Evolutionary conservation across 441 rosid genomes (phyloP).

Genomic region (Arabidopsis hybrid): DNA sequence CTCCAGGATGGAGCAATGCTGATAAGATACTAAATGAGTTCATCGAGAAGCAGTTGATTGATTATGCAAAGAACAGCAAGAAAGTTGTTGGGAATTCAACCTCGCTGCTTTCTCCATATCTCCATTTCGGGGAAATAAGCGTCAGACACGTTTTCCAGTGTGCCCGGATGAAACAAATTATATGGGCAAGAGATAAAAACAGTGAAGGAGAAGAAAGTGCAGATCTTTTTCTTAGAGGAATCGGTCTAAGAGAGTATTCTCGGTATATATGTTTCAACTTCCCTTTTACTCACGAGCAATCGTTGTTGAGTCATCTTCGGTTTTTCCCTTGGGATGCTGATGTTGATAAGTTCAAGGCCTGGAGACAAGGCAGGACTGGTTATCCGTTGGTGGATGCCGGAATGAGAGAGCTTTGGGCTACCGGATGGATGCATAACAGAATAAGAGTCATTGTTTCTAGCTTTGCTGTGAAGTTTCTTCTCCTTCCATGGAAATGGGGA

Average conservation of each 20-base stretch:
- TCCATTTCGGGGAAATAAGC: conserved; percentile 89
- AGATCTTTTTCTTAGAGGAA: conserved; percentile 69
- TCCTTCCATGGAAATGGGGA: conserved; percentile 97
- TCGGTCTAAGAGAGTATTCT: conserved; percentile 87
- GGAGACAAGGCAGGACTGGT: conserved; percentile 96
- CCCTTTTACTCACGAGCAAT: conserved; percentile 83
- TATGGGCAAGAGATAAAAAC: conserved; percentile 76
- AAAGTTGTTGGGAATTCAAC: conserved; percentile 69
- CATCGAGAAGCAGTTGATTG: conserved; percentile 62
- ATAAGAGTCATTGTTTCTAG: conserved; percentile 90
- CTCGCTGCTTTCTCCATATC: conserved; percentile 84
- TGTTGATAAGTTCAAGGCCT: conserved; percentile 70
- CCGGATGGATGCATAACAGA: conserved; percentile 91
- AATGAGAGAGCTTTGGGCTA: conserved; percentile 99
- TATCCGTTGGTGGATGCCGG: conserved; percentile 98
- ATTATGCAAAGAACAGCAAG: conserved; percentile 60
- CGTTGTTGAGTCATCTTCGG: conserved; percentile 68
- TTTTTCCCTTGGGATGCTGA: conserved; percentile 83
- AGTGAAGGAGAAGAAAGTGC: conserved; percentile 66
- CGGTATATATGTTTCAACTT: conserved; percentile 94
- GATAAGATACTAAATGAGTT: conserved; percentile 71
- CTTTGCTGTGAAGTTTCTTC: conserved; percentile 85
- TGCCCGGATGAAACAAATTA: conserved; percentile 67
- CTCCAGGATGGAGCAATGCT: conserved; percentile 90
- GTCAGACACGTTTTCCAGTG: conserved; percentile 75